Percentiles rank a stretch among this genome's conserved stretches.
Conservation (phyloP, 192 early-diverging fungal genomes). For the Linnemannia zychae region DNA sequence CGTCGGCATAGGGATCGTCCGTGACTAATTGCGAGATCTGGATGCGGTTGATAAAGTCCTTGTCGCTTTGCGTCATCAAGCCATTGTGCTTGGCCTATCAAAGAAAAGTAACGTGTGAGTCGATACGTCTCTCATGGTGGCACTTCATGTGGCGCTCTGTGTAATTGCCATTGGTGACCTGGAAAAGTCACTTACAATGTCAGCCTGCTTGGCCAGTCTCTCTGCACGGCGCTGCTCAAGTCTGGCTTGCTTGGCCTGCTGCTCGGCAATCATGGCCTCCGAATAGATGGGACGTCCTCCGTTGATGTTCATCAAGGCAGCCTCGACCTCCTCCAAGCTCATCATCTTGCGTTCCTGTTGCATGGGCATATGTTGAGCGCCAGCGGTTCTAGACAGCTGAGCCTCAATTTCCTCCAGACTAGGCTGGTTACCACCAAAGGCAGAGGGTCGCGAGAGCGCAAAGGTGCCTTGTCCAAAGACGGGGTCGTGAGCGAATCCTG, state of each 20-base stretch:
- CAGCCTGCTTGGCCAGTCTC: conserved; percentile 56
- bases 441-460: conserved; percentile 35
- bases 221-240: conserved; percentile 42
- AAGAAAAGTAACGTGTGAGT: neutral
- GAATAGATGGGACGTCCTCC: conserved; percentile 57
- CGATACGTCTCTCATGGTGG: neutral
- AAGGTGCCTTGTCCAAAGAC: conserved; percentile 49
- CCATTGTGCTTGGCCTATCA: conserved; percentile 83
- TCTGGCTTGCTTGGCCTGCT: conserved; percentile 41
- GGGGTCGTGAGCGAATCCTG: conserved; percentile 37
- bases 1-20: conserved; percentile 92
- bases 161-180: neutral
- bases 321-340: conserved; percentile 82
- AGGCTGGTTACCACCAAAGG: conserved; percentile 43
- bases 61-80: conserved; percentile 94
- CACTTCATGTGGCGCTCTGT: neutral
- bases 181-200: conserved; percentile 31
- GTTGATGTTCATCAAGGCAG: conserved; percentile 65
- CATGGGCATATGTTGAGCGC: conserved; percentile 30
- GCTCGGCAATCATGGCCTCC: conserved; percentile 50
- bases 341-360: conserved; percentile 66
- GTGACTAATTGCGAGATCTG: conserved; percentile 96
- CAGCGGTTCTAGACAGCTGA: conserved; percentile 60
- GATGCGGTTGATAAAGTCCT: conserved; percentile 93
- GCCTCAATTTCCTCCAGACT: conserved; percentile 71